Evolutionary conservation across 2,329 filamentous ascomycete genomes (phyloP).

Genomic region (Botrytis fabae): DNA sequence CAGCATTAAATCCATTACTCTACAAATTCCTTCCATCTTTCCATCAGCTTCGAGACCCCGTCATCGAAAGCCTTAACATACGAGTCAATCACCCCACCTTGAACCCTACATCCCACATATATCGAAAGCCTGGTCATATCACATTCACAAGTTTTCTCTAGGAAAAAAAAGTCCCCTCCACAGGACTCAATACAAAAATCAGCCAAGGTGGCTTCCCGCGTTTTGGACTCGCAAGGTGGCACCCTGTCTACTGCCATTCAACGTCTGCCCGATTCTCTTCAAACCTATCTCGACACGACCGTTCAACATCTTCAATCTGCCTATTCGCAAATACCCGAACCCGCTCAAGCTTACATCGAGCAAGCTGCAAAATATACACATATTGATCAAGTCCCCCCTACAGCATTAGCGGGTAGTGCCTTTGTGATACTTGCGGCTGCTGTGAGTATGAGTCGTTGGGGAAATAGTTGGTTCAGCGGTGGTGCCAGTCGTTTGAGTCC

Average conservation of each 20-base stretch:
- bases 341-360: conserved; percentile 35
- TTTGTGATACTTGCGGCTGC: conserved; percentile 35
- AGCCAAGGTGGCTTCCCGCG: conserved; percentile 42
- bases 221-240: conserved; percentile 63
- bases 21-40: background rate
- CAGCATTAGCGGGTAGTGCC: conserved; percentile 32
- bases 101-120: conserved; percentile 18
- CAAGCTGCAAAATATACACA: conserved; percentile 36
- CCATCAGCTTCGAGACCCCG: conserved; percentile 1
- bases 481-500: conserved; percentile 36
- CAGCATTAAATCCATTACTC: background rate
- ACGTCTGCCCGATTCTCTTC: conserved; percentile 52
- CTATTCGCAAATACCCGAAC: conserved; percentile 41
- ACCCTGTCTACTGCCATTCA: conserved; percentile 54
- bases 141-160: background rate
- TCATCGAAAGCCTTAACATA: conserved; percentile 4
- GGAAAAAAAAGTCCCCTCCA: conserved; percentile 16
- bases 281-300: conserved; percentile 56
- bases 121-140: conserved; percentile 7
- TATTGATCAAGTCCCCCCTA: conserved; percentile 37
- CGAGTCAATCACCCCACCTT: conserved; percentile 13
- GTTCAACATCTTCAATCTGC: conserved; percentile 51
- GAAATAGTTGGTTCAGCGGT: conserved; percentile 37
- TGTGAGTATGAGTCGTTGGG: conserved; percentile 41
- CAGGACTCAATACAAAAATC: conserved; percentile 27